Percentiles rank a stretch among this genome's conserved stretches.
These are phyloP conservation scores for Ceratocystis papillata DNA, from an alignment of 2,329 filamentous ascomycete genomes.

Conservation along the genomic window DNA sequence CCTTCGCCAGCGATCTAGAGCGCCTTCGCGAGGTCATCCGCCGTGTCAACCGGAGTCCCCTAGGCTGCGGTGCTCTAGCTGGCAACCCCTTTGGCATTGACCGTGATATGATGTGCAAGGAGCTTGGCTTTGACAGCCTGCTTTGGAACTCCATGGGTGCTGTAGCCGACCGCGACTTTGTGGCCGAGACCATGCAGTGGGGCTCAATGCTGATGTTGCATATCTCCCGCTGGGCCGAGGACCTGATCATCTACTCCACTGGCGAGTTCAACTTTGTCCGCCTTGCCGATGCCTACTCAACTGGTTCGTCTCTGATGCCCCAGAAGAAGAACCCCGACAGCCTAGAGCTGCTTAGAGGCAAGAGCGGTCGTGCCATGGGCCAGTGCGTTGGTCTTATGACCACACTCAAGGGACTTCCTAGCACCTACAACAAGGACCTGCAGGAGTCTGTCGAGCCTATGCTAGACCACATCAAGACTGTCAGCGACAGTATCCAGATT, in stretches of 20 bases:
- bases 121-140: slow-evolving; percentile 68
- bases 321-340: slow-evolving; percentile 77
- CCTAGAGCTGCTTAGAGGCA: slow-evolving; percentile 61
- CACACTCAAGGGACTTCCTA: slow-evolving; percentile 60
- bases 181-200: slow-evolving; percentile 74
- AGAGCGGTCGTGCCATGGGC: slow-evolving; percentile 65
- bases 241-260: slow-evolving; percentile 73
- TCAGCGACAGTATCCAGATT: slow-evolving; percentile 71
- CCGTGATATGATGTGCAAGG: slow-evolving; percentile 63
- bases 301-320: slow-evolving; percentile 66
- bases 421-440: slow-evolving; percentile 85
- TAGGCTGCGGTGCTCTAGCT: slow-evolving; percentile 66
- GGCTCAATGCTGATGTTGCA: slow-evolving; percentile 67
- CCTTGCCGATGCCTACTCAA: slow-evolving; percentile 69
- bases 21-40: slow-evolving; percentile 61
- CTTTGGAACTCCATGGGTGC: slow-evolving; percentile 68
- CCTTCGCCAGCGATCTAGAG: slow-evolving; percentile 64
- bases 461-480: slow-evolving; percentile 71
- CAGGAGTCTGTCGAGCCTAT: slow-evolving; percentile 81
- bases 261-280: slow-evolving; percentile 66
- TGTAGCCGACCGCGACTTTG: slow-evolving; percentile 69
- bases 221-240: slow-evolving; percentile 70
- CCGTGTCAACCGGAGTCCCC: slow-evolving; percentile 61
- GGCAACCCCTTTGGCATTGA: slow-evolving; percentile 77
- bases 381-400: slow-evolving; percentile 68